Base-by-base conservation (phyloP, 2,329 filamentous ascomycete genomes). In the Cordyceps fumosorosea region DNA sequence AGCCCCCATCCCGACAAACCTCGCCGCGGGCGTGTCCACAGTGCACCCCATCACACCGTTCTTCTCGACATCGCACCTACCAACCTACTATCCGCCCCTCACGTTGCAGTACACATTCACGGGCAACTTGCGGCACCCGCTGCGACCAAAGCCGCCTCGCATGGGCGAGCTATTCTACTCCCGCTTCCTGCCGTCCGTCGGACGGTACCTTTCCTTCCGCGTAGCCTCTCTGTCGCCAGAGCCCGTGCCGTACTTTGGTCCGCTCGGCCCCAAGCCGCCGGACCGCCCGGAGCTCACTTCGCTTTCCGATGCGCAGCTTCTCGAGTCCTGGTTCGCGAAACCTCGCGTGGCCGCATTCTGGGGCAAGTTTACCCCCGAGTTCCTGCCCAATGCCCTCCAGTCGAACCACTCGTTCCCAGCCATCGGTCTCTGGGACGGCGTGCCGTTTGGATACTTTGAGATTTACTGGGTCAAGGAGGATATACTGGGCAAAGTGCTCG, bases 401-500 rank as follows among this genome's bases (percentile, higher is more conserved):
- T 86, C 82, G 22, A 80, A 81, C 20, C 89, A 97, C 74, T 91
- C 88, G 10, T 96, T 98, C 74, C 95, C 95, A 0, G 91, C 88
- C 0, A 93, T 98, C 64, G 95, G 90, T 0, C 88, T 92, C 72
- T 99, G 93, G 90, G 91, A 98, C 68, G 93, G 91, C 12, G 89
- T 93, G 64, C 93, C 93, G 0, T 99, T 98, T 76, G 95, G 92
- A 0, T 99, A 96, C 73, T 97, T 99, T 72, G 95, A 99, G 77
- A 83, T 99, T 40, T 99, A 99, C 77, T 99, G 95, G 93, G 91
- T 95, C 3, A 96, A 96, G 70, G 95, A 99, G 72, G 95, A 98
- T 70, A 77, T 80, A 0, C 73, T 99, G 0, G 91, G 90, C 0
- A 83, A 81, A 54, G 81, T 91, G 66, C 75, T 96, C 4, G 81